Percentiles rank a stretch among this genome's conserved stretches.
These are phyloP conservation scores for Sporothrix schenckii DNA, from an alignment of 2,329 filamentous ascomycete species.

Conservation along the genomic window DNA sequence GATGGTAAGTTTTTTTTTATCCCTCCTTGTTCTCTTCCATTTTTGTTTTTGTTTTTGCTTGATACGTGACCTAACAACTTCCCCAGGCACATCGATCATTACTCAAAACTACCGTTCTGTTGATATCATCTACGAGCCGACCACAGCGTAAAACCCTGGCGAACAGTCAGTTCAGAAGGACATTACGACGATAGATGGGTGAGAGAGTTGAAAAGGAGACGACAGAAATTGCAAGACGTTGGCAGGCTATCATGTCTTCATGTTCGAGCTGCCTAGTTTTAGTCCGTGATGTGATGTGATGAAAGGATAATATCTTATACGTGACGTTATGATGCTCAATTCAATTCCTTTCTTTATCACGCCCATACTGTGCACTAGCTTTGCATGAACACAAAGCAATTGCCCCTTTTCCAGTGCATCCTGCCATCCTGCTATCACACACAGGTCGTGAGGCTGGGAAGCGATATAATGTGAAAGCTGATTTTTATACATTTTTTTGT, in stretches of 20 bases:
- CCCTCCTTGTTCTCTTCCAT: conserved; percentile 22
- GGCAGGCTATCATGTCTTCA: neutral
- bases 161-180: neutral
- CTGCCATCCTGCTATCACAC: conserved; percentile 5
- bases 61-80: neutral
- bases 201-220: neutral
- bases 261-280: neutral
- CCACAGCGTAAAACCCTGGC: neutral
- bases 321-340: neutral
- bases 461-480: conserved; percentile 23
- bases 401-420: neutral
- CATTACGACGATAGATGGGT: neutral
- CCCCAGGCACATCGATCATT: conserved; percentile 39
- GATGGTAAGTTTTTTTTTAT: conserved; percentile 41
- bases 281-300: neutral
- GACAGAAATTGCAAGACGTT: neutral
- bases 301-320: neutral
- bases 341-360: too few relatives aligned
- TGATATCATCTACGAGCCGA: conserved; percentile 42
- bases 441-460: conserved; percentile 9
- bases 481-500: conserved; percentile 28
- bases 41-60: neutral
- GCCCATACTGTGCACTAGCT: neutral
- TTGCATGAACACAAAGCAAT: neutral
- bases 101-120: conserved; percentile 44